phyloP scores from a whole-genome alignment of 2,329 filamentous ascomycete species.

The Cercospora sp. region DNA sequence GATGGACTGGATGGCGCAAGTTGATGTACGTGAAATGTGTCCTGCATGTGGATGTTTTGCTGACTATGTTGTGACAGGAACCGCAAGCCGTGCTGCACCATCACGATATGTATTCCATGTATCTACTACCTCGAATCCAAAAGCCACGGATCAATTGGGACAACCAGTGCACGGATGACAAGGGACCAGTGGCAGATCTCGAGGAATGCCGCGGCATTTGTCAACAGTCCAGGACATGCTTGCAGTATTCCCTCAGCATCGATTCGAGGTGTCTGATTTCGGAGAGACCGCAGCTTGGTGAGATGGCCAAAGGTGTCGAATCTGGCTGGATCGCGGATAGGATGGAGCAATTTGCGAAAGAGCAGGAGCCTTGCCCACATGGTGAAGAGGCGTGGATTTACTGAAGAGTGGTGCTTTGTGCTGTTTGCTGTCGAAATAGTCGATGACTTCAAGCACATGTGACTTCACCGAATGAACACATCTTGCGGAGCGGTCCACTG shows the following conservation, averaged over 20 bases:
- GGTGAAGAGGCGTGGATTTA: neutral
- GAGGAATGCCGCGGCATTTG: slow-evolving; percentile 30
- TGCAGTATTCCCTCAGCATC: slow-evolving; percentile 28
- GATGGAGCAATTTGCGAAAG: slow-evolving; percentile 15
- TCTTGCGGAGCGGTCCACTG: slow-evolving; percentile 19
- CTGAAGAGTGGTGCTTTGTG: neutral
- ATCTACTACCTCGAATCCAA: slow-evolving; percentile 28
- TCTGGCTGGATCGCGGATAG: slow-evolving; percentile 32
- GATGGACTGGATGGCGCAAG: slow-evolving; percentile 28
- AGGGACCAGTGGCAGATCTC: slow-evolving; percentile 15
- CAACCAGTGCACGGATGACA: slow-evolving; percentile 30
- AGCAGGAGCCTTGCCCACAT: neutral
- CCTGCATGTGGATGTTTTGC: neutral
- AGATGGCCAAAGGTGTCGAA: slow-evolving; percentile 23
- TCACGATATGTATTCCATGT: slow-evolving; percentile 30
- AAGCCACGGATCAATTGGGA: slow-evolving; percentile 29
- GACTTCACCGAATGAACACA: slow-evolving; percentile 4
- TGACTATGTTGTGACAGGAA: neutral
- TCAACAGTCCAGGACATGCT: slow-evolving; percentile 20
- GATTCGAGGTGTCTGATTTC: slow-evolving; percentile 22
- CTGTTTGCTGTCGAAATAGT: neutral
- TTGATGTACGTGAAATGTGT: slow-evolving; percentile 17
- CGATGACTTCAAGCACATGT: neutral
- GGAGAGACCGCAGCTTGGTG: slow-evolving; percentile 25
- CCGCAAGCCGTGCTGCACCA: slow-evolving; percentile 23